Conservation (phyloP, 257 asterid genomes). For the Nicotiana tomentosiformis region DNA sequence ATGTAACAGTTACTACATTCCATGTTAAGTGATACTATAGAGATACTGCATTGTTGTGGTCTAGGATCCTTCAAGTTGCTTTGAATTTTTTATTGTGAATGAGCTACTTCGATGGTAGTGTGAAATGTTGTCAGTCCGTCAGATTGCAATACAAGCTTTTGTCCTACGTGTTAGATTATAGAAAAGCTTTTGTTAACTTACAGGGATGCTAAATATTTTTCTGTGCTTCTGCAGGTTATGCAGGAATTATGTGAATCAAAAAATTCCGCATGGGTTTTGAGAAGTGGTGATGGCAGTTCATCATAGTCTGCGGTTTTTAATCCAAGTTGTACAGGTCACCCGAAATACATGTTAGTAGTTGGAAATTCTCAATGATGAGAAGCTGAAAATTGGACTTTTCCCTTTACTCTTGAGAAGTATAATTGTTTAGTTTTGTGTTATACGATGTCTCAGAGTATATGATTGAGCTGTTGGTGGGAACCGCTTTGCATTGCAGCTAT, state of each 20-base stretch:
- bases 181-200: neutral
- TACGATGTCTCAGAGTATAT: neutral
- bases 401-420: neutral
- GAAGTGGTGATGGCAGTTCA: conserved; percentile 43
- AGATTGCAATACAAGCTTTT: neutral
- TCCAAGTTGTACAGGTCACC: conserved; percentile 1
- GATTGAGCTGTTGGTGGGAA: neutral
- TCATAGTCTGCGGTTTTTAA: neutral
- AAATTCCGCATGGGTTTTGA: conserved; percentile 60
- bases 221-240: conserved; percentile 50
- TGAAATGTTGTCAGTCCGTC: neutral
- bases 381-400: neutral
- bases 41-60: neutral
- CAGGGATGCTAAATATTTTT: neutral
- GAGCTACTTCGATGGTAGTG: neutral
- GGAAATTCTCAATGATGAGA: neutral
- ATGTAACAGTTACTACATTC: neutral
- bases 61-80: neutral
- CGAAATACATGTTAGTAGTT: neutral
- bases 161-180: neutral
- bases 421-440: neutral
- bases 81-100: neutral
- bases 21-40: neutral
- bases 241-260: conserved; percentile 56
- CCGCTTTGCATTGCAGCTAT: neutral